These are phyloP conservation scores for Citrullus mucosospermus DNA, from an alignment of 306 rosid genomes.

Conservation along the genomic window DNA sequence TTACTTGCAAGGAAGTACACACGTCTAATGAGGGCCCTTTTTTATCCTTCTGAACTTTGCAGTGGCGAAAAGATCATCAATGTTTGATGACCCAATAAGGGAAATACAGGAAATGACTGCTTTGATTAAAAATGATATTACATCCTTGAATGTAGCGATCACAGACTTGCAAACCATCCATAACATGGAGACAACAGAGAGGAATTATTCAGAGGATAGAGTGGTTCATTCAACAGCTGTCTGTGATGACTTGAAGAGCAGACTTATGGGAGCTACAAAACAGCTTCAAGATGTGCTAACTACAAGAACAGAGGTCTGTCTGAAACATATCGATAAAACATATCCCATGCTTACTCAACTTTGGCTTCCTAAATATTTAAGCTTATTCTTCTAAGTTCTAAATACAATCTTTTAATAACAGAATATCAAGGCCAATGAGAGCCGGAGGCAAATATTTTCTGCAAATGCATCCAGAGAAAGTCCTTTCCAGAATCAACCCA, in stretches of 20 bases:
- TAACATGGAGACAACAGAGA: slow-evolving; percentile 58
- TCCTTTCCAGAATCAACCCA: slow-evolving; percentile 54
- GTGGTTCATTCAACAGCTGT: slow-evolving; percentile 80
- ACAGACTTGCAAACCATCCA: slow-evolving; percentile 75
- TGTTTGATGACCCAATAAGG: slow-evolving; percentile 73
- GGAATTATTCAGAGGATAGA: slow-evolving; percentile 62
- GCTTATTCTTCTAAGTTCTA: neutral
- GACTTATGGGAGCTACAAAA: slow-evolving; percentile 80
- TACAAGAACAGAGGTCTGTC: slow-evolving; percentile 63
- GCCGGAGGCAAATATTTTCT: slow-evolving; percentile 74
- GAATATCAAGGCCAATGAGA: slow-evolving; percentile 93
- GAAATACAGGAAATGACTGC: slow-evolving; percentile 75
- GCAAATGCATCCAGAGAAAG: slow-evolving; percentile 50
- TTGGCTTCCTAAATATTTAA: neutral
- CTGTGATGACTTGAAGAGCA: slow-evolving; percentile 74
- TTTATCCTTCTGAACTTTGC: slow-evolving; percentile 11
- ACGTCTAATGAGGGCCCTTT: neutral
- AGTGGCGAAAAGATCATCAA: slow-evolving; percentile 84
- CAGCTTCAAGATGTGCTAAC: slow-evolving; percentile 75
- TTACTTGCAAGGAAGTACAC: neutral
- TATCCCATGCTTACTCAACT: neutral
- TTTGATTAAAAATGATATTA: slow-evolving; percentile 73
- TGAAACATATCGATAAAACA: neutral
- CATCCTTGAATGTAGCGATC: slow-evolving; percentile 65
- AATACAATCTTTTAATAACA: slow-evolving; percentile 13